These are phyloP conservation scores for Atkinsonella texensis DNA, from an alignment of 2,329 filamentous ascomycete species.

Conservation along the genomic window DNA sequence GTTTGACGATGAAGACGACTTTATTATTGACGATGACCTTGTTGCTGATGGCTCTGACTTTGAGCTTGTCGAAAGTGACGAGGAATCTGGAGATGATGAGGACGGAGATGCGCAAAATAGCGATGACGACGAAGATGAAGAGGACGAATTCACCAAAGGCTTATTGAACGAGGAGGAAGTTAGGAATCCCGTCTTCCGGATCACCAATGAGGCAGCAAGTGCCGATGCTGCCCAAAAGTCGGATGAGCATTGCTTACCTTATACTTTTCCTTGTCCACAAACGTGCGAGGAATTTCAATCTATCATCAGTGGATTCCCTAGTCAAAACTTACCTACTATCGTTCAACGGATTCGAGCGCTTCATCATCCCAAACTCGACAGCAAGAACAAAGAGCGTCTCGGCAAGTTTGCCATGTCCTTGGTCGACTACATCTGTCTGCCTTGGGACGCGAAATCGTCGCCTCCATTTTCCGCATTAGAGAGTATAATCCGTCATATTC, in stretches of 20 bases:
- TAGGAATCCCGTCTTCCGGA: slow-evolving; percentile 38
- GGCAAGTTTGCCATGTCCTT: slow-evolving; percentile 53
- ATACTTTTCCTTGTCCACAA: slow-evolving; percentile 75
- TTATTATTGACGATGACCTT: slow-evolving; percentile 78
- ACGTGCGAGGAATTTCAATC: slow-evolving; percentile 63
- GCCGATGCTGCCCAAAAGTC: slow-evolving; percentile 21
- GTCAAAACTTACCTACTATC: slow-evolving; percentile 59
- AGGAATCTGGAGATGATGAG: slow-evolving; percentile 36
- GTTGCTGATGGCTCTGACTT: slow-evolving; percentile 68
- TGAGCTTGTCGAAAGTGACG: slow-evolving; percentile 43
- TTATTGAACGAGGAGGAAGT: slow-evolving; percentile 48
- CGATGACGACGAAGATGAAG: slow-evolving; percentile 30
- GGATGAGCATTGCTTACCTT: slow-evolving; percentile 54
- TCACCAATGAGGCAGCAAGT: slow-evolving; percentile 29
- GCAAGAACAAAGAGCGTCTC: slow-evolving; percentile 76
- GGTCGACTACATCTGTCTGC: slow-evolving; percentile 47
- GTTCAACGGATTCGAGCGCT: slow-evolving; percentile 82
- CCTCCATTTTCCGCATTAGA: slow-evolving; percentile 61
- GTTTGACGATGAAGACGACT: slow-evolving; percentile 90
- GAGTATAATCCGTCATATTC: slow-evolving; percentile 74
- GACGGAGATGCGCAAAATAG: slow-evolving; percentile 27
- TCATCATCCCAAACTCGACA: slow-evolving; percentile 80
- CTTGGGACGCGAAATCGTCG: slow-evolving; percentile 29
- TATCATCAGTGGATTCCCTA: slow-evolving; percentile 48
- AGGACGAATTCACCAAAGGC: slow-evolving; percentile 63